Percentiles rank a stretch among this genome's conserved stretches.
Evolutionary conservation across 2,329 filamentous ascomycete genomes (phyloP).

Genomic region (Botrytis galanthina): DNA sequence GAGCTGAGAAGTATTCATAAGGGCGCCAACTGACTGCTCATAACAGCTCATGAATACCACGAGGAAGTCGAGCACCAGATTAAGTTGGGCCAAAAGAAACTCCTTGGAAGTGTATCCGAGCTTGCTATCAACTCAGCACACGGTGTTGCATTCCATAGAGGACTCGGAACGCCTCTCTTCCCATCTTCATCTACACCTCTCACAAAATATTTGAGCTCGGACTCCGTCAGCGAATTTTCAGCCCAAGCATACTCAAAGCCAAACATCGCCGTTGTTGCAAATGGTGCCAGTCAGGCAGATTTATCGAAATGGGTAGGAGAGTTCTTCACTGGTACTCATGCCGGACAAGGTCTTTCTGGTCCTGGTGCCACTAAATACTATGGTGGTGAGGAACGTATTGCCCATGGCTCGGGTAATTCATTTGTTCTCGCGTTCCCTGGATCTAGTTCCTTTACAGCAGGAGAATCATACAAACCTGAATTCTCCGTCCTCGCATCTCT

Average conservation of each 20-base stretch:
- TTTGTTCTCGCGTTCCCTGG: constrained; percentile 91
- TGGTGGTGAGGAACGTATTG: constrained; percentile 89
- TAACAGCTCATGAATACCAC: constrained; percentile 78
- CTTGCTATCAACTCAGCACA: constrained; percentile 86
- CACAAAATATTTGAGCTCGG: constrained; percentile 76
- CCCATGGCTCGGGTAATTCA: constrained; percentile 74
- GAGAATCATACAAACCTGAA: constrained; percentile 81
- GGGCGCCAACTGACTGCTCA: neutral
- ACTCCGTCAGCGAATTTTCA: constrained; percentile 73
- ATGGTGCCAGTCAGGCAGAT: constrained; percentile 74
- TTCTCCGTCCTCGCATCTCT: constrained; percentile 82
- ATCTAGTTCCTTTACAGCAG: constrained; percentile 68
- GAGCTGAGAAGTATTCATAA: too few relatives aligned
- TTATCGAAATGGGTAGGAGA: constrained; percentile 87
- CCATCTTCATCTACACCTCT: constrained; percentile 70
- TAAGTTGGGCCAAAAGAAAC: constrained; percentile 71
- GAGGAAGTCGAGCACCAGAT: constrained; percentile 82
- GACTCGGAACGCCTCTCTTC: constrained; percentile 77
- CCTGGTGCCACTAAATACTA: constrained; percentile 76
- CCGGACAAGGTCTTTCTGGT: constrained; percentile 53
- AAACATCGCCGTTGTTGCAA: constrained; percentile 89
- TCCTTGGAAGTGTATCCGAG: constrained; percentile 59
- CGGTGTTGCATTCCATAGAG: constrained; percentile 85
- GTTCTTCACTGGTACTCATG: constrained; percentile 77
- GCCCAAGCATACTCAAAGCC: constrained; percentile 78